Evolutionary conservation across 2,329 filamentous ascomycete species (phyloP).

Genomic region (Cadophora sp.): DNA sequence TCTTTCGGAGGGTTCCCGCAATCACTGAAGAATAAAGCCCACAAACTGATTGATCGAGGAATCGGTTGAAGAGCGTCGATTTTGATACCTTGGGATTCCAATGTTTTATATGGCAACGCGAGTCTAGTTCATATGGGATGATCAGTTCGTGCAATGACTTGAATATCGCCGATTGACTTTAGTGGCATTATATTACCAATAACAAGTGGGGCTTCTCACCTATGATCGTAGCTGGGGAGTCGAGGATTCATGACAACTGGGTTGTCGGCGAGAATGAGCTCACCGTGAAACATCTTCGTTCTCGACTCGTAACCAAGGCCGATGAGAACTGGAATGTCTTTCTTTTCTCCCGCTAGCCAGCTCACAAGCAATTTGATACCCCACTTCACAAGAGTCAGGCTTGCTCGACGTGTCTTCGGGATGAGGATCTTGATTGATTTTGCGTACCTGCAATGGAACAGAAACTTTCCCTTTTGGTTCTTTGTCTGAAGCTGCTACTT

Average conservation of each 20-base stretch:
- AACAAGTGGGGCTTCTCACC: not conserved
- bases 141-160: too few species aligned
- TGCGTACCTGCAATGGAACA: too few species aligned
- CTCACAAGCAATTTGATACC: not conserved
- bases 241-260: not conserved
- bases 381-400: not conserved
- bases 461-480: too few species aligned
- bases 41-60: not conserved
- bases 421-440: too few species aligned
- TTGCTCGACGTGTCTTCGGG: too few species aligned
- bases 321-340: not conserved
- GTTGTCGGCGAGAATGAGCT: not conserved
- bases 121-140: too few species aligned
- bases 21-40: slow-evolving; percentile 7
- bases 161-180: too few species aligned
- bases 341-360: not conserved
- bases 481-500: too few species aligned
- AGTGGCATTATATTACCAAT: too few species aligned
- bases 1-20: not conserved
- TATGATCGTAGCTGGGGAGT: slow-evolving; percentile 9
- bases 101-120: too few species aligned
- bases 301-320: slow-evolving; percentile 6
- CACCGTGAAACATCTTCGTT: not conserved
- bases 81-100: too few species aligned
- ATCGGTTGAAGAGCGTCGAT: too few species aligned